phyloP scores from a whole-genome alignment of 2,329 filamentous ascomycete genomes.

The Diaporthe sp. region DNA sequence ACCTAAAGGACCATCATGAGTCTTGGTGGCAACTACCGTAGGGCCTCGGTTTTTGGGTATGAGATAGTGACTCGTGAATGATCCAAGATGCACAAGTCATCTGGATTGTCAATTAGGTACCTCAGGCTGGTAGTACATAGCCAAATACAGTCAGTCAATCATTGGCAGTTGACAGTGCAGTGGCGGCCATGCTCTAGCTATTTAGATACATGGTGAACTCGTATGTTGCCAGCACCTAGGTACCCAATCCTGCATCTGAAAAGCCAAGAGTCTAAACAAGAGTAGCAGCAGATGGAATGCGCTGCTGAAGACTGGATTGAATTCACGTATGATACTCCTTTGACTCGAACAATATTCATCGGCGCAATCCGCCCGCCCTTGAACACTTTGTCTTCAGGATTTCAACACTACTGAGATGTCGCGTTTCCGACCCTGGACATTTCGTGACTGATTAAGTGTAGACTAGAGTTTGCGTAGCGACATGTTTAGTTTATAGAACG shows the following conservation, averaged over 20 bases:
- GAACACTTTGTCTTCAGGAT: background rate
- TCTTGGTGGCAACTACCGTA: slow-evolving; percentile 71
- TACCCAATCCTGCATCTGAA: background rate
- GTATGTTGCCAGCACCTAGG: background rate
- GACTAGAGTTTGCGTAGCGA: slow-evolving; percentile 2
- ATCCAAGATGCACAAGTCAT: background rate
- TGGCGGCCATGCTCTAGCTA: background rate
- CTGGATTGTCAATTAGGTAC: background rate
- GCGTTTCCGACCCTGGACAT: slow-evolving; percentile 15
- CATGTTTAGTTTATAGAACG: background rate
- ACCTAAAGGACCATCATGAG: slow-evolving; percentile 76
- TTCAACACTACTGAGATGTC: background rate
- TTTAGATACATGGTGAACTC: background rate
- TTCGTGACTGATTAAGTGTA: slow-evolving; percentile 25
- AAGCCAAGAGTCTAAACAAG: background rate
- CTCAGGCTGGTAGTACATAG: background rate
- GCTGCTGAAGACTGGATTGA: background rate
- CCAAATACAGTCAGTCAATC: background rate
- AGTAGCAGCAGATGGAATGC: background rate
- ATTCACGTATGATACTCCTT: background rate
- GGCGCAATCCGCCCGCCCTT: background rate
- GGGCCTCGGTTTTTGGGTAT: background rate
- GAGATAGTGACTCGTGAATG: background rate
- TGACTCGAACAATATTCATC: background rate
- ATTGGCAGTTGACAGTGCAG: background rate